These are phyloP conservation scores for Clarireedia monteithiana DNA, from an alignment of 2,329 filamentous ascomycete genomes.

Conservation along the genomic window DNA sequence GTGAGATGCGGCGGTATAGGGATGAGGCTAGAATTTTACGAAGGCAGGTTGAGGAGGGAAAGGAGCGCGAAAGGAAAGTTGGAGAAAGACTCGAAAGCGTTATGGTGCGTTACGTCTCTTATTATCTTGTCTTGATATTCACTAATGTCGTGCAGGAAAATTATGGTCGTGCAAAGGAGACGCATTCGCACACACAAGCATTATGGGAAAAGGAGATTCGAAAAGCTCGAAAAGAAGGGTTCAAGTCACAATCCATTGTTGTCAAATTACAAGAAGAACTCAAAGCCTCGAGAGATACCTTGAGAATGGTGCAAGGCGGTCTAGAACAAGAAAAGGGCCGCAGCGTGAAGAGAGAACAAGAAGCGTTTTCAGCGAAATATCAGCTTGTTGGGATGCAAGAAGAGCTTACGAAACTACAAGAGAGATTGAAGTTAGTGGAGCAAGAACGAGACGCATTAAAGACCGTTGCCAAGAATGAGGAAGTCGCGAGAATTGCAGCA, in stretches of 20 bases:
- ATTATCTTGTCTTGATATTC: constrained; percentile 11
- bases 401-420: constrained; percentile 56
- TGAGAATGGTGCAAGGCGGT: constrained; percentile 48
- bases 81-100: constrained; percentile 60
- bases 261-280: constrained; percentile 70
- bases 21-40: constrained; percentile 51
- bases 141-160: constrained; percentile 46
- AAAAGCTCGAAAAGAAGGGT: constrained; percentile 61
- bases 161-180: constrained; percentile 62
- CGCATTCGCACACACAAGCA: constrained; percentile 55
- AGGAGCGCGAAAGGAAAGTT: constrained; percentile 57
- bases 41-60: constrained; percentile 55
- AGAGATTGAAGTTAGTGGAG: constrained; percentile 57
- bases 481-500: constrained; percentile 63
- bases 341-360: constrained; percentile 55
- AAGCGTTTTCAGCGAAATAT: constrained; percentile 61
- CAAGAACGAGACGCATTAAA: constrained; percentile 70
- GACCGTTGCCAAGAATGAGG: constrained; percentile 63
- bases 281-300: constrained; percentile 47
- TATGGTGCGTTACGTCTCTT: constrained; percentile 47
- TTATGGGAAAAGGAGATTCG: constrained; percentile 70
- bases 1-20: constrained; percentile 54
- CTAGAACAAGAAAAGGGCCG: constrained; percentile 58
- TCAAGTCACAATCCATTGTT: constrained; percentile 62
- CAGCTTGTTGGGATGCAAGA: constrained; percentile 58